These are phyloP conservation scores for Colletotrichum higginsianum DNA, from an alignment of 2,329 filamentous ascomycete genomes.

Conservation along the genomic window DNA sequence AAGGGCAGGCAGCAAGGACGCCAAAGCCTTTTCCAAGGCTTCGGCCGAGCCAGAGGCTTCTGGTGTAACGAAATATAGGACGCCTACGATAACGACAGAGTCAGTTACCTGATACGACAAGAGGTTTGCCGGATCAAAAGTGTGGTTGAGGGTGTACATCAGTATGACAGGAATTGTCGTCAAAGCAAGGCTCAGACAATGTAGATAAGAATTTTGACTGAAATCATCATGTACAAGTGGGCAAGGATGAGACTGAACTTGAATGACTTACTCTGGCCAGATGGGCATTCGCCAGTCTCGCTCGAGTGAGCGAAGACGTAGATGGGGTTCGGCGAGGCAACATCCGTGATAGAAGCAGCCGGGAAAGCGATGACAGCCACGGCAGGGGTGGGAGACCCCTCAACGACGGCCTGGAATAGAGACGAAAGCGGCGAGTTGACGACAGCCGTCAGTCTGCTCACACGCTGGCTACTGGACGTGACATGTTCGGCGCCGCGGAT, in stretches of 20 bases:
- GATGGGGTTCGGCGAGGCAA: conserved; percentile 62
- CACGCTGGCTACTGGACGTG: conserved; percentile 49
- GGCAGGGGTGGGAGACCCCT: conserved; percentile 83
- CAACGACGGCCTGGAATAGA: conserved; percentile 79
- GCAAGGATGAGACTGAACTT: conserved; percentile 37
- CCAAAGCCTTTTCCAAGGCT: conserved; percentile 58
- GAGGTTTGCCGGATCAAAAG: conserved; percentile 20
- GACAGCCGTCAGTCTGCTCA: conserved; percentile 77
- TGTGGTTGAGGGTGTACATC: conserved; percentile 66
- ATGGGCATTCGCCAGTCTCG: conserved; percentile 92
- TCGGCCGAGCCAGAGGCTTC: conserved; percentile 52
- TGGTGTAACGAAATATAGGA: conserved; percentile 59
- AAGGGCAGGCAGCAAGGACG: conserved; percentile 56
- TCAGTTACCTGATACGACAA: conserved; percentile 47
- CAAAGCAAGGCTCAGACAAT: conserved; percentile 95
- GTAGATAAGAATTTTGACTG: conserved; percentile 98
- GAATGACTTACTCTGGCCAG: conserved; percentile 85
- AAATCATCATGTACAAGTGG: conserved; percentile 82
- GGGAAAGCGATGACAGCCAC: conserved; percentile 80
- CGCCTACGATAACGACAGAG: conserved; percentile 41
- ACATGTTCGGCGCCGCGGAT: conserved; percentile 60
- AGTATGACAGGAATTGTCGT: conserved; percentile 90
- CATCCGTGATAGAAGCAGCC: conserved; percentile 59
- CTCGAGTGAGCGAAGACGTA: conserved; percentile 83
- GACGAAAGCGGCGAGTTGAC: conserved; percentile 75